Conservation (phyloP, 768 basidiomycete genomes). For the Termitomyces sp. region DNA sequence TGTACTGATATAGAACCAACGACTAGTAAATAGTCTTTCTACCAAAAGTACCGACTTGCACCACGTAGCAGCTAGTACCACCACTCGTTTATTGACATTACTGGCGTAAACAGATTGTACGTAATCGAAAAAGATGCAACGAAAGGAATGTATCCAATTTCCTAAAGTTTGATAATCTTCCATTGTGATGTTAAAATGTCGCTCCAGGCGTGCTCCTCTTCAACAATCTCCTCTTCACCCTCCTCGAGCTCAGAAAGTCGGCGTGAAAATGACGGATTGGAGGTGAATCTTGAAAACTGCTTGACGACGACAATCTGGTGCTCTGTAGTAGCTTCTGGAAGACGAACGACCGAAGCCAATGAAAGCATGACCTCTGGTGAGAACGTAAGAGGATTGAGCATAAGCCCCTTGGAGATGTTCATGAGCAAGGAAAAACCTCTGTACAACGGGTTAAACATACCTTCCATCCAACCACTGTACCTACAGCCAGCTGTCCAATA, state of each 20-base stretch:
- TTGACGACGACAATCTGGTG: constrained; percentile 9
- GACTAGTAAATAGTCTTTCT: background rate
- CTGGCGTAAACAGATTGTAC: background rate
- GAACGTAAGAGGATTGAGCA: constrained; percentile 50
- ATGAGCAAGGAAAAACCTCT: background rate
- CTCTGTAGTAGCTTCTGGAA: constrained; percentile 4
- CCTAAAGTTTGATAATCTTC: constrained; percentile 12
- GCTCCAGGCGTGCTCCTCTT: constrained; percentile 17
- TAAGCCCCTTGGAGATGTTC: constrained; percentile 39
- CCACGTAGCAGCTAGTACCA: too few relatives aligned
- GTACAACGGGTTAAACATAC: constrained; percentile 21
- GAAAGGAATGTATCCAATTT: background rate
- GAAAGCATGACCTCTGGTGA: constrained; percentile 53
- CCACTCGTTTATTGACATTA: background rate
- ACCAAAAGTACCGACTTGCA: background rate
- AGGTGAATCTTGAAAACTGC: constrained; percentile 13
- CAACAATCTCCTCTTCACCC: constrained; percentile 15
- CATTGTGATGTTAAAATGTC: constrained; percentile 16
- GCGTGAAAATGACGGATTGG: constrained; percentile 18
- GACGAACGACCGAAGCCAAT: constrained; percentile 32
- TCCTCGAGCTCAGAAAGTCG: constrained; percentile 8
- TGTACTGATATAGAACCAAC: constrained; percentile 10
- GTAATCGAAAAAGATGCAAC: background rate
- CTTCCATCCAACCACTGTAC: constrained; percentile 42
- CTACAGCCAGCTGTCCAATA: constrained; percentile 21